Conservation (phyloP, 1,284 basidiomycete genomes). For the Heterobasidion irregulare region DNA sequence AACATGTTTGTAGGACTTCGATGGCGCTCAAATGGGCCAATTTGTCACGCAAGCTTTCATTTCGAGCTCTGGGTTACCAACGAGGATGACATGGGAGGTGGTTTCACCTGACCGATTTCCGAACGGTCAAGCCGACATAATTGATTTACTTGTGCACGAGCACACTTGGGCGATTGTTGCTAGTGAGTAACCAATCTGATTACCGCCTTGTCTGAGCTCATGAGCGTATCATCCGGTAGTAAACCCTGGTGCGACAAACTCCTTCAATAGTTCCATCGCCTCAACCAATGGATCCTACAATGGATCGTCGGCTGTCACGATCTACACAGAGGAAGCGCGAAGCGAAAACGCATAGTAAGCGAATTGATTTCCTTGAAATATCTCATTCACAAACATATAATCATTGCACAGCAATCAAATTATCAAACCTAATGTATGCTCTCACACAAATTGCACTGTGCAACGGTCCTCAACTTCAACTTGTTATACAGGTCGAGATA, state of each 20-base stretch:
- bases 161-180: constrained; percentile 14
- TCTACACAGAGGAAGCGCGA: constrained; percentile 17
- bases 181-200: constrained; percentile 9
- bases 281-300: constrained; percentile 15
- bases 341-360: constrained; percentile 21
- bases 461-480: not conserved
- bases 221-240: constrained; percentile 8
- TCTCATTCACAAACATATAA: not conserved
- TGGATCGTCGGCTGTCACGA: constrained; percentile 12
- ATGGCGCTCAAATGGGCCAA: constrained; percentile 15
- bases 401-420: not conserved
- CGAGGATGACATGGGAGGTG: constrained; percentile 11
- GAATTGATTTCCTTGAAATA: not conserved
- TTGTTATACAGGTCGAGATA: constrained; percentile 2
- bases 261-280: constrained; percentile 12
- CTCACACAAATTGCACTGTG: not conserved
- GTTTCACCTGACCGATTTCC: constrained; percentile 10
- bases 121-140: constrained; percentile 9
- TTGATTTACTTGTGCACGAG: constrained; percentile 13
- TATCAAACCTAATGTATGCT: constrained; percentile 3
- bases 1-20: constrained; percentile 15
- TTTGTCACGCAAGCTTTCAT: constrained; percentile 14
- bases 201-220: not conserved
- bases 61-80: constrained; percentile 9
- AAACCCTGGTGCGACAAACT: constrained; percentile 13